Conservation (phyloP, 192 early-diverging fungal species). For the Dimargaris verticillata region DNA sequence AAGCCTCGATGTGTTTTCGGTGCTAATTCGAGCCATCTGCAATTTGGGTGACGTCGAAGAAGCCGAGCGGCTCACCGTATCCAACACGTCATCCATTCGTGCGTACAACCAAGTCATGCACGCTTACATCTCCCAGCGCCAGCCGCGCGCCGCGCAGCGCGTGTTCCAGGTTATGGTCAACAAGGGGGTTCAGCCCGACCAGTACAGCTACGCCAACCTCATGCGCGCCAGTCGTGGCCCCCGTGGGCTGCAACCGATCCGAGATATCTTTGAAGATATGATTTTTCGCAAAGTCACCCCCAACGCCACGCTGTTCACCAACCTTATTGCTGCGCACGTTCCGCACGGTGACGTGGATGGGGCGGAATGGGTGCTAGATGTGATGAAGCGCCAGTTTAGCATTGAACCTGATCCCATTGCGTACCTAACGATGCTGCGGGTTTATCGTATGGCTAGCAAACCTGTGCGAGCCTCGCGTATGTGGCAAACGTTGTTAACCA, state of each 20-base stretch:
- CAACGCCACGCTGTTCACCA: not conserved
- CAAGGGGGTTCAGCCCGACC: not conserved
- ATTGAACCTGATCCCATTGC: not conserved
- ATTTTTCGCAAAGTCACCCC: not conserved
- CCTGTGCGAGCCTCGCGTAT: not conserved
- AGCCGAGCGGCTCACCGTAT: not conserved
- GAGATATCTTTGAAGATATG: slow-evolving; percentile 5
- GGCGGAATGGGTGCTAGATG: not conserved
- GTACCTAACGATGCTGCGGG: slow-evolving; percentile 3
- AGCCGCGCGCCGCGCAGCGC: not conserved
- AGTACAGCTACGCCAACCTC: not conserved
- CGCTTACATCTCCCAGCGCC: not conserved
- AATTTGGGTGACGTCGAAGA: not conserved
- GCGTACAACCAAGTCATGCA: slow-evolving; percentile 6
- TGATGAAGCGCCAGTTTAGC: not conserved
- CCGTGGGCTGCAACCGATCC: not conserved
- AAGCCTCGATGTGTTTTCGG: slow-evolving; percentile 1
- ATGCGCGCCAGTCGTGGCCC: not conserved
- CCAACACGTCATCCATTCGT: not conserved
- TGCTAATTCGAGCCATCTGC: slow-evolving; percentile 4
- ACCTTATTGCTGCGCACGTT: slow-evolving; percentile 4
- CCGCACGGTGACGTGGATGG: not conserved
- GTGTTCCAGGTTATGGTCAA: not conserved
- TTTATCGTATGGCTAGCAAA: not conserved
- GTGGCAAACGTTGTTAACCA: not conserved